A percentile compares a stretch with the other conserved stretches of the same genome.
phyloP scores from a whole-genome alignment of 352 stramenopile genomes.

The Globisporangium spiculum region DNA sequence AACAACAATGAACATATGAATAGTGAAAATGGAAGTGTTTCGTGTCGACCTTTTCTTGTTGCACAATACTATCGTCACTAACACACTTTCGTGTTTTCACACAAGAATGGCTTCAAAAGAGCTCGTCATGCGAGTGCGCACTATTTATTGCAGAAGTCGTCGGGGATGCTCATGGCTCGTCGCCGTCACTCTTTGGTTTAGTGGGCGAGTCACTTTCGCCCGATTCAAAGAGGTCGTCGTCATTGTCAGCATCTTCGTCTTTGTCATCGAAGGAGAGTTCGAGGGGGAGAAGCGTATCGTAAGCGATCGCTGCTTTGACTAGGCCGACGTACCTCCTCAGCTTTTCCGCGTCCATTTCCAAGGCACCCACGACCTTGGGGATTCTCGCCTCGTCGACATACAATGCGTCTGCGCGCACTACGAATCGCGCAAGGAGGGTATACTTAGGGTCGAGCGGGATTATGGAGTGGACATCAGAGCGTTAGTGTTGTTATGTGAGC shows the following conservation, averaged over 20 bases:
- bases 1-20: constrained; percentile 13
- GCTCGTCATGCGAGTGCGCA: not conserved
- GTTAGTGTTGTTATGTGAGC: not conserved
- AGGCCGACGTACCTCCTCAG: not conserved
- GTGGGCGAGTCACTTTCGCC: not conserved
- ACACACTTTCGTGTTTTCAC: not conserved
- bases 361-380: not conserved
- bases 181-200: not conserved
- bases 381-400: not conserved
- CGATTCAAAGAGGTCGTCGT: not conserved
- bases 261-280: not conserved
- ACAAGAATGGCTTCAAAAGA: not conserved
- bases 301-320: not conserved
- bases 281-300: not conserved
- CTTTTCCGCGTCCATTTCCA: not conserved
- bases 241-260: not conserved
- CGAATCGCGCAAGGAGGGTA: not conserved
- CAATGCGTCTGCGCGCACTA: not conserved
- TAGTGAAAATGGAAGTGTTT: constrained; percentile 10
- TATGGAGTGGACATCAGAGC: not conserved
- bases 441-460: not conserved
- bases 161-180: not conserved
- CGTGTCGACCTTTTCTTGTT: not conserved
- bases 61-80: not conserved
- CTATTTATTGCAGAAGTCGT: not conserved